Percentiles rank a stretch among this genome's conserved stretches.
These are phyloP conservation scores for Globisporangium cederbergense DNA, from an alignment of 352 stramenopile species.

Conservation along the genomic window DNA sequence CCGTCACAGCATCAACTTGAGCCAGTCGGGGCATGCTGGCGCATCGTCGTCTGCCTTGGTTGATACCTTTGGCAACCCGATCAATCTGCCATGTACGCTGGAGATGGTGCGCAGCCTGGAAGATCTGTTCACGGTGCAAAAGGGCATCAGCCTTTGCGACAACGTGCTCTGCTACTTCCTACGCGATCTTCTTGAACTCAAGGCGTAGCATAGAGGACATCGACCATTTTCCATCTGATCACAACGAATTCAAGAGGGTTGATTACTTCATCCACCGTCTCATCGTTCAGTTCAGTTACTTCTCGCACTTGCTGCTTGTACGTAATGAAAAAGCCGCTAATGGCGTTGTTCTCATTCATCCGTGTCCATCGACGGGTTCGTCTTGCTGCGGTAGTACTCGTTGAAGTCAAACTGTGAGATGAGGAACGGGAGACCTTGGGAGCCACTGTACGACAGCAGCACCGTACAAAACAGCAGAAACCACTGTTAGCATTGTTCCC, in stretches of 20 bases:
- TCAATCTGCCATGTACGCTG: slow-evolving; percentile 42
- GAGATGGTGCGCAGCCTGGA: slow-evolving; percentile 46
- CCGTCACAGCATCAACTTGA: slow-evolving; percentile 1
- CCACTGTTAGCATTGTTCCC: background rate
- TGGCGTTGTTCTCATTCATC: slow-evolving; percentile 38
- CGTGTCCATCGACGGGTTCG: slow-evolving; percentile 29
- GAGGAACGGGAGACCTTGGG: slow-evolving; percentile 82
- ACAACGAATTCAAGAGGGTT: background rate
- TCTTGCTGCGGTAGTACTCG: slow-evolving; percentile 81
- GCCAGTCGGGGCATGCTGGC: no score
- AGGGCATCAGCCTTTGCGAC: slow-evolving; percentile 35
- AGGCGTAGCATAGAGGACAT: background rate
- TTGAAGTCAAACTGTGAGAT: slow-evolving; percentile 91
- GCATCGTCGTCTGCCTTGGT: background rate
- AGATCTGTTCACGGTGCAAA: slow-evolving; percentile 43
- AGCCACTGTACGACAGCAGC: slow-evolving; percentile 32
- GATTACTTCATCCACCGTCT: background rate
- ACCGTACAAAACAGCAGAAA: background rate
- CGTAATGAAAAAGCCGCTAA: background rate
- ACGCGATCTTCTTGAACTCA: slow-evolving; percentile 51
- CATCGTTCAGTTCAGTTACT: background rate
- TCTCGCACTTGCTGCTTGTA: background rate
- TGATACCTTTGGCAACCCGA: slow-evolving; percentile 49
- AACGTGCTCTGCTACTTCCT: slow-evolving; percentile 74
- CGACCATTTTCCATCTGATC: background rate